Evolutionary conservation across 176 grass and related monocot genomes (phyloP), one percentile per base, ranked within the genome.

Genomic region (Aegilops sharonensis): DNA sequence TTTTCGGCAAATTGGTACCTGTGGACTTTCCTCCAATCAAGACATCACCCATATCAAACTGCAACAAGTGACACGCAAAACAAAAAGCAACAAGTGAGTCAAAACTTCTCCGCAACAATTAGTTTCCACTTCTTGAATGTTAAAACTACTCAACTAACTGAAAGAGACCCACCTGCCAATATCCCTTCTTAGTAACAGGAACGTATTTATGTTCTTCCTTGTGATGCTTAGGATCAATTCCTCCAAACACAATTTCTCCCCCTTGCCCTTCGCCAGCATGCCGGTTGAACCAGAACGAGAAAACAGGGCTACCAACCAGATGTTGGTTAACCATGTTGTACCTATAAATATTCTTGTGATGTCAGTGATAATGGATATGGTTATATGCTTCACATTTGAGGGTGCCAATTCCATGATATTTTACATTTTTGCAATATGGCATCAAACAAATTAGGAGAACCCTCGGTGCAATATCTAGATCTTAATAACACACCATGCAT

Each of bases 181-280:
- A 97, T 83, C 92, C 88, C 84, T 94, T 94, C 72, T 78, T 91
- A 83, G 90, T 94, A 34, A 94, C 86, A 47, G 72, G 72, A 8
- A 75, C 72, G 0, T 75, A 15, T 75, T 3, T 29, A 50, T 50
- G 72, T 3, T 72, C 80, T 81, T 92, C 92, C 21, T 85, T 92
- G 72, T 92, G 84, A 83, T 97, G 95, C 27, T 85, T 80, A 39
- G 92, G 92, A 85, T 97, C 95, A 20, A 92, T 80, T 34, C 95
- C 95, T 90, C 95, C 95, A 70, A 97, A 97, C 14, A 97, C 92
- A 82, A 97, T 87, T 91, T 97, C 95, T 23, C 95, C 95, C 89
- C 95, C 95, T 34, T 94, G 86, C 47, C 88, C 95, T 56, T 92
- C 62, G 35, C 42, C 73, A 27, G 92, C 83, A 84, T 92, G 81